Percentiles rank a stretch among this genome's conserved stretches.
Evolutionary conservation across 2,329 filamentous ascomycete genomes (phyloP).

Genomic region (Monascus ruber): DNA sequence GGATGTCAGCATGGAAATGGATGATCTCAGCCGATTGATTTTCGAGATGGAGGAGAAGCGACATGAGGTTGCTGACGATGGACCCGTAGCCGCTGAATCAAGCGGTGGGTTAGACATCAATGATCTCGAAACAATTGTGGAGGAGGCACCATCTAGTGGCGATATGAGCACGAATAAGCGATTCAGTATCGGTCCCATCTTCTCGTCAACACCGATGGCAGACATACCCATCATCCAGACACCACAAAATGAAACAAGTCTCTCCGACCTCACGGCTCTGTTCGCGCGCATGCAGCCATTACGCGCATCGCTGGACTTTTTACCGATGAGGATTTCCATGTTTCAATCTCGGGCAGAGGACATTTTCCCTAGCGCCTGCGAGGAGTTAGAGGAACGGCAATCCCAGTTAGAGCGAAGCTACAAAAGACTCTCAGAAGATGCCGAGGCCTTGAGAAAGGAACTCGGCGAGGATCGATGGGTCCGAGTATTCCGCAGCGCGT

Average conservation of each 20-base stretch:
- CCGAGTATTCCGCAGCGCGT: slow-evolving; percentile 85
- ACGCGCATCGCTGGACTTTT: slow-evolving; percentile 82
- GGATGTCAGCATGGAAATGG: slow-evolving; percentile 82
- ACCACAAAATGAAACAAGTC: slow-evolving; percentile 69
- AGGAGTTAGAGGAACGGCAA: slow-evolving; percentile 70
- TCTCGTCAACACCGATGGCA: slow-evolving; percentile 39
- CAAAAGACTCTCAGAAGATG: slow-evolving; percentile 78
- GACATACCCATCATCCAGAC: slow-evolving; percentile 33
- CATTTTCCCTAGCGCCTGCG: slow-evolving; percentile 80
- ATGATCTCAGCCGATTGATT: slow-evolving; percentile 65
- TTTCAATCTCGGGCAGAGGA: slow-evolving; percentile 68
- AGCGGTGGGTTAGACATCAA: slow-evolving; percentile 59
- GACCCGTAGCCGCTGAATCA: slow-evolving; percentile 49
- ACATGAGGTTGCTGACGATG: slow-evolving; percentile 52
- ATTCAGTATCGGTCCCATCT: slow-evolving; percentile 53
- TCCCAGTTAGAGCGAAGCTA: slow-evolving; percentile 70
- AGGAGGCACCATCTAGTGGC: slow-evolving; percentile 59
- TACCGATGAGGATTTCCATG: slow-evolving; percentile 84
- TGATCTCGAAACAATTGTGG: slow-evolving; percentile 84
- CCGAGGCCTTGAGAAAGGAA: slow-evolving; percentile 78
- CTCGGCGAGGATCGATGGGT: slow-evolving; percentile 94
- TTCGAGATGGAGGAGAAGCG: slow-evolving; percentile 98
- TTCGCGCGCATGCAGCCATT: slow-evolving; percentile 94
- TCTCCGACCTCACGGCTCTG: slow-evolving; percentile 75
- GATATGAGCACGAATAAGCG: slow-evolving; percentile 48